Base-by-base conservation (phyloP, 805 yeast species). In the Candida endomychidarum region DNA sequence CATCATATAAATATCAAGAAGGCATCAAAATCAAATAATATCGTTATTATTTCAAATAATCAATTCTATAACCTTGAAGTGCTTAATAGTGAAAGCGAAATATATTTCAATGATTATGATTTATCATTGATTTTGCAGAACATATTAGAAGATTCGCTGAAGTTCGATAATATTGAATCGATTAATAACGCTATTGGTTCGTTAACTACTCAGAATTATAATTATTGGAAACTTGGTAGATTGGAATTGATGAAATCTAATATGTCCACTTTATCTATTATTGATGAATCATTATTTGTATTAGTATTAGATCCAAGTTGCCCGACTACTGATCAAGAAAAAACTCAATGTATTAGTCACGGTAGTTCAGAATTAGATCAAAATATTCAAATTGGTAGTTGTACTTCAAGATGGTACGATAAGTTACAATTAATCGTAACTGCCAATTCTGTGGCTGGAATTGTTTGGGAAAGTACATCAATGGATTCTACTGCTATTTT, bases 321-420 rank as follows among this genome's bases (percentile, higher is more conserved):
- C 2, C 81, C 81, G 0, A 45, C 42, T 5, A 53, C 68, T 2
- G 78, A 75, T 40, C 68, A 65, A 34, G 80, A 75, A 40, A 73
- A 72, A 47, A 72, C 78, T 9, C 60, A 59, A 40, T 69, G 67
- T 16, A 71, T 78, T 9, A 66, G 77, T 14, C 81, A 78, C 53
- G 83, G 83, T 16, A 65, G 77, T 7, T 67, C 77, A 1, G 51
- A 48, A 24, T 63, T 75, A 28, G 45, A 49, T 1, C 65, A 65
- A 8, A 61, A 72, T 21, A 59, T 74, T 33, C 83, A 78, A 56
- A 56, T 67, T 16, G 83, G 83, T 18, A 68, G 80, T 4, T 78
- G 83, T 56, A 74, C 79, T 11, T 74, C 77, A 34, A 60, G 83
- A 40, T 77, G 80, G 75, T 78, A 78, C 52, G 83, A 78, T 53